Base-by-base conservation (phyloP, 225 moss, liverwort and hornwort genomes). In the Polytrichum commune region DNA sequence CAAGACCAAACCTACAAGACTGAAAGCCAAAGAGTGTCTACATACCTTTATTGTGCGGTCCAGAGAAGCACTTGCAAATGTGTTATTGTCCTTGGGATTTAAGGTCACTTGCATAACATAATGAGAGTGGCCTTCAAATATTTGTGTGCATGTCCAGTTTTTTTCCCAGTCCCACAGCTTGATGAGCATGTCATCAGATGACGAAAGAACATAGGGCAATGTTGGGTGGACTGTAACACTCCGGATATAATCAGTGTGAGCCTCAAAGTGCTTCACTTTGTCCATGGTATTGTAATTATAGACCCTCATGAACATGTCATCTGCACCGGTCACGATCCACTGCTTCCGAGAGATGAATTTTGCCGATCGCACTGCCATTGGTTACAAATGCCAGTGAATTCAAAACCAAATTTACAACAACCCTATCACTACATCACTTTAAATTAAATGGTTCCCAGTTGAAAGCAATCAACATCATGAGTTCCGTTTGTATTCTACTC, bases 131-230 rank as follows among this genome's bases (percentile, higher is more conserved):
- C 93, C 93, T 79, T 94, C 93, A 68, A 94, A 94, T 13, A 94
- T 92, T 61, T 94, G 93, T 68, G 90, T 90, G 75, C 93, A 94
- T 29, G 76, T 84, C 93, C 93, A 94, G 64, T 85, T 88, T 68
- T 94, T 92, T 24, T 94, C 93, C 93, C 93, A 94, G 67, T 94
- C 93, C 93, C 93, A 94, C 18, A 94, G 92, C 83, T 94, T 94
- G 69, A 94, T 92, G 26, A 94, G 93, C 93, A 94, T 94, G 64
- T 94, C 93, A 81, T 94, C 93, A 65, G 93, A 94, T 23, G 86
- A 94, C 23, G 93, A 94, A 26, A 94, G 83, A 69, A 94, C 92
- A 79, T 92, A 94, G 1, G 93, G 90, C 64, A 94, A 77, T 16
- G 88, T 92, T 30, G 93, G 93, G 72, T 94, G 93, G 69, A 94